Conservation (phyloP, 176 grass and related monocot genomes). For the Oryza punctata region DNA sequence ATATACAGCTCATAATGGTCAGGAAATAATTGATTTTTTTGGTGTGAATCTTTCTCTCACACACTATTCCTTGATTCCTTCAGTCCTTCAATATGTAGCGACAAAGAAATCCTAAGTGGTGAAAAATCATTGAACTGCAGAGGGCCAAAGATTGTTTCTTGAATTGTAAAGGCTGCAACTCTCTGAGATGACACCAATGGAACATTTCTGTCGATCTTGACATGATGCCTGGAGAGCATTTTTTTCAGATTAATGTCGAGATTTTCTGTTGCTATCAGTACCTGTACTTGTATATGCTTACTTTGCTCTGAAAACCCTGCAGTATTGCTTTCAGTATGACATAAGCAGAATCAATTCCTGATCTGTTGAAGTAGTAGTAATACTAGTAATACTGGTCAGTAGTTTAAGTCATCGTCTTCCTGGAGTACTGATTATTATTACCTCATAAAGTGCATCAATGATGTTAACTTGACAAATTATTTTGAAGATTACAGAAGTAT, state of each 20-base stretch:
- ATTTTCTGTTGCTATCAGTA: conserved; percentile 1
- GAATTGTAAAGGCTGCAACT: conserved; percentile 7
- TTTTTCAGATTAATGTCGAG: neutral
- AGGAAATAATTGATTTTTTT: conserved; percentile 35
- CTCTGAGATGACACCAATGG: neutral
- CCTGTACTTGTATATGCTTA: neutral
- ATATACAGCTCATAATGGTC: conserved; percentile 6
- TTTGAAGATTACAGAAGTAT: neutral
- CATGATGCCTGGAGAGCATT: conserved; percentile 23
- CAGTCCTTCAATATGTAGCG: neutral
- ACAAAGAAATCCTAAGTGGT: neutral
- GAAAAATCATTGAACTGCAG: conserved; percentile 29
- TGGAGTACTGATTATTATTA: neutral
- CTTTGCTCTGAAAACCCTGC: conserved; percentile 15
- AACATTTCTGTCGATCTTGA: conserved; percentile 1
- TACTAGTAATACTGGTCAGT: neutral
- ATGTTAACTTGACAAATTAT: neutral
- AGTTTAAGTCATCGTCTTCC: conserved; percentile 12
- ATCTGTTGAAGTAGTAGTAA: neutral
- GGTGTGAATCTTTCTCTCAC: neutral
- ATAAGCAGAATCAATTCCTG: conserved; percentile 17
- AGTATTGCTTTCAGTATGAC: conserved; percentile 38
- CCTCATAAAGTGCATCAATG: neutral
- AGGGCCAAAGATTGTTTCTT: neutral
- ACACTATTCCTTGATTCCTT: neutral